phyloP scores from a whole-genome alignment of 768 basidiomycete genomes.

The Calocybe cyanea region DNA sequence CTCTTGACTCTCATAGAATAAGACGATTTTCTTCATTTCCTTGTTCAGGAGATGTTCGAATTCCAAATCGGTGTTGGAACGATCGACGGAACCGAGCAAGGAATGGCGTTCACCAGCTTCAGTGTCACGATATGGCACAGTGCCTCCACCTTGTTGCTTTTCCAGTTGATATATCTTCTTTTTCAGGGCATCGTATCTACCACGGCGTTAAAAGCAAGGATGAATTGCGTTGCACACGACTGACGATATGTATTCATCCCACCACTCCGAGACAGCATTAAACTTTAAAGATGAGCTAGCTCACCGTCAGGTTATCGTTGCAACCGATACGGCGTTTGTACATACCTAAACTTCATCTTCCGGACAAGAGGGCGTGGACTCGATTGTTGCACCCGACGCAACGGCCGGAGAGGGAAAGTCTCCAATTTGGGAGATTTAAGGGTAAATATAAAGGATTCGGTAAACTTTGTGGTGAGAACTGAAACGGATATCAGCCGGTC shows the following conservation, averaged over 20 bases:
- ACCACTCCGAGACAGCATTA: slow-evolving; percentile 90
- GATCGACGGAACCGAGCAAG: slow-evolving; percentile 41
- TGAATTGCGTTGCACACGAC: slow-evolving; percentile 24
- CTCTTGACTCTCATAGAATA: slow-evolving; percentile 79
- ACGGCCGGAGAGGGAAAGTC: slow-evolving; percentile 34
- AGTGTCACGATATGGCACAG: slow-evolving; percentile 43
- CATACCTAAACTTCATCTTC: slow-evolving; percentile 62
- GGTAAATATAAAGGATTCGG: slow-evolving; percentile 3
- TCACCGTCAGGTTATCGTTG: background rate
- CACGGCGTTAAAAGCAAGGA: background rate
- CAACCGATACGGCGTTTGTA: background rate
- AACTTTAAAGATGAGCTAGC: slow-evolving; percentile 81
- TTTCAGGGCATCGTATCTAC: slow-evolving; percentile 82
- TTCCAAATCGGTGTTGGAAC: slow-evolving; percentile 43
- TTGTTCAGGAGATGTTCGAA: slow-evolving; percentile 78
- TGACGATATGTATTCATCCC: slow-evolving; percentile 87
- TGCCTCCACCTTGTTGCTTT: slow-evolving; percentile 59
- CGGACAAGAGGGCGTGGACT: slow-evolving; percentile 19
- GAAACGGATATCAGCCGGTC: too few species aligned
- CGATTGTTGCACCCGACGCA: slow-evolving; percentile 19
- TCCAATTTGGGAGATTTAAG: slow-evolving; percentile 23
- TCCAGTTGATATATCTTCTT: slow-evolving; percentile 84
- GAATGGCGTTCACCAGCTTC: slow-evolving; percentile 62
- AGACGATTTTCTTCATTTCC: slow-evolving; percentile 75
- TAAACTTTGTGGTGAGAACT: too few species aligned